phyloP scores from a whole-genome alignment of 2,329 filamentous ascomycete species.

The Alternaria arbusti region DNA sequence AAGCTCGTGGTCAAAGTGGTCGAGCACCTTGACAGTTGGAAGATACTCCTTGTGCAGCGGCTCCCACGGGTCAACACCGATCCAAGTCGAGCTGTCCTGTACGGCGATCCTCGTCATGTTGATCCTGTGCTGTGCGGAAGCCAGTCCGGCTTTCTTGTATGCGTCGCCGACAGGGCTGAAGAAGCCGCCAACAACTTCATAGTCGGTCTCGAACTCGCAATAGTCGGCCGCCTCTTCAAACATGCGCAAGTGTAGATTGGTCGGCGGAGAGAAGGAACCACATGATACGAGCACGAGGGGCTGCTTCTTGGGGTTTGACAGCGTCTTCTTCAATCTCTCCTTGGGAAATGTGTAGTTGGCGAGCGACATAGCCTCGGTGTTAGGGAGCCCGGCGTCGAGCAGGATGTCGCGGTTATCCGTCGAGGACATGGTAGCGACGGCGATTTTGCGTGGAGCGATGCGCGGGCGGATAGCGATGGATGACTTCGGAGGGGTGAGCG shows the following conservation, averaged over 20 bases:
- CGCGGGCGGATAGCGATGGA: constrained; percentile 11
- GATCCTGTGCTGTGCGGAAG: constrained; percentile 74
- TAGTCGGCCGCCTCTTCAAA: constrained; percentile 87
- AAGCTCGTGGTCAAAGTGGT: constrained; percentile 91
- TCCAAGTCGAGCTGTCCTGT: constrained; percentile 63
- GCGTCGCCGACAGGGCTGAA: constrained; percentile 77
- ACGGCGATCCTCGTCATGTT: constrained; percentile 88
- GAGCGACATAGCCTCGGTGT: constrained; percentile 43
- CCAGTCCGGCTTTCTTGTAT: constrained; percentile 82
- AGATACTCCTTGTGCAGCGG: constrained; percentile 84
- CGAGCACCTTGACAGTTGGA: constrained; percentile 85
- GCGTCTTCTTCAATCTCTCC: constrained; percentile 63
- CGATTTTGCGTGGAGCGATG: background rate
- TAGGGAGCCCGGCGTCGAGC: constrained; percentile 33
- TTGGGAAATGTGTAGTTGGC: constrained; percentile 67
- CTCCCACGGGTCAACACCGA: constrained; percentile 63
- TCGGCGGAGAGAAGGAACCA: constrained; percentile 75
- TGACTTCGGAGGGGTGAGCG: constrained; percentile 14
- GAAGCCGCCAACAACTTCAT: constrained; percentile 86
- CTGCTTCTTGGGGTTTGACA: constrained; percentile 63
- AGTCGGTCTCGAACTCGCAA: constrained; percentile 71
- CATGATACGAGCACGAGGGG: constrained; percentile 74
- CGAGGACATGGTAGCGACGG: constrained; percentile 31
- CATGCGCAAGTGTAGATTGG: constrained; percentile 82
- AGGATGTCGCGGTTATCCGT: constrained; percentile 25